Conservation (phyloP, 2,329 filamentous ascomycete genomes). For the Ustulina deusta region DNA sequence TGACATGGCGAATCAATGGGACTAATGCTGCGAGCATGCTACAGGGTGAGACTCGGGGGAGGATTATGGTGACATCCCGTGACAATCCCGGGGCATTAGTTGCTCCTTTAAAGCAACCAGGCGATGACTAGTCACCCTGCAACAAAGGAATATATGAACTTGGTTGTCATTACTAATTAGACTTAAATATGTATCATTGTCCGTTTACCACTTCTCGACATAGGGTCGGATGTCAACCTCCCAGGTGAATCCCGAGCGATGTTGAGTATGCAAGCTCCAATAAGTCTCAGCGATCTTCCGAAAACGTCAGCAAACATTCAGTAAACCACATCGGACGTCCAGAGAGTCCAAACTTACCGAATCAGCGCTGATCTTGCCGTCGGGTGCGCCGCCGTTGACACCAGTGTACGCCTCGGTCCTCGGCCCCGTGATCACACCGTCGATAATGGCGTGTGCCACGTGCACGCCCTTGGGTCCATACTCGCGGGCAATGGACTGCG, state of each 20-base stretch:
- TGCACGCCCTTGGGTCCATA: slow-evolving; percentile 81
- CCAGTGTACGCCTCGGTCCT: slow-evolving; percentile 65
- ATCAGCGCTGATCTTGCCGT: slow-evolving; percentile 72
- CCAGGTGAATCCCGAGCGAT: slow-evolving; percentile 76
- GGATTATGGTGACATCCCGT: neutral
- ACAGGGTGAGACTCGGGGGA: neutral
- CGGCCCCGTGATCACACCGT: slow-evolving; percentile 81
- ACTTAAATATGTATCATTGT: slow-evolving; percentile 12
- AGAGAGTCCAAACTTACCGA: slow-evolving; percentile 63
- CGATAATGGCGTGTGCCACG: slow-evolving; percentile 78
- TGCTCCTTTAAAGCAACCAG: neutral
- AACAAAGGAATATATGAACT: neutral
- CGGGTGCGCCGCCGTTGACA: slow-evolving; percentile 53
- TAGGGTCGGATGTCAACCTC: slow-evolving; percentile 78
- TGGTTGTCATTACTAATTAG: slow-evolving; percentile 24
- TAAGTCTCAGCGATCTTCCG: slow-evolving; percentile 78
- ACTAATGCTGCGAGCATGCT: neutral
- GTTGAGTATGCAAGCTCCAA: slow-evolving; percentile 79
- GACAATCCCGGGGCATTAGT: neutral
- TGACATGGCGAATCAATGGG: neutral
- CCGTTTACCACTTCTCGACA: slow-evolving; percentile 72
- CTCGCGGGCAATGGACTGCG: slow-evolving; percentile 76
- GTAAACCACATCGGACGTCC: neutral
- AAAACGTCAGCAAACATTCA: slow-evolving; percentile 26
- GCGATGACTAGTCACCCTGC: neutral